Evolutionary conservation across 164 flowering plant species (phyloP).

Genomic region (Paratinospora sagittata): DNA sequence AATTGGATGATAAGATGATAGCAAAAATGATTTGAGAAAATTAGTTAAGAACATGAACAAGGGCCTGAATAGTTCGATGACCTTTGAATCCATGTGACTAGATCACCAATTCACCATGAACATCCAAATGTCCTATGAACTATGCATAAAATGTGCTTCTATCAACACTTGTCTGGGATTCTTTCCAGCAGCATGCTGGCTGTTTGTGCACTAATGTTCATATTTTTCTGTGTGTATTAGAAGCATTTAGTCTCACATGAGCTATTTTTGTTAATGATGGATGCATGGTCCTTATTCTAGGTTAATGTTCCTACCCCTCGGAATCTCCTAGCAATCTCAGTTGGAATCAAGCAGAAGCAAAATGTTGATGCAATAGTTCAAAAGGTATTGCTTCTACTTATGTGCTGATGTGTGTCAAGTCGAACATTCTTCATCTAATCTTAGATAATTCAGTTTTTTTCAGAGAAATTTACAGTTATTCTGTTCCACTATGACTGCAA

Average conservation of each 20-base stretch:
- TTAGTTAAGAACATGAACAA: too few relatives aligned
- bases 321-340: constrained; percentile 83
- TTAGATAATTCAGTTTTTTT: constrained; percentile 70
- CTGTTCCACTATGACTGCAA: constrained; percentile 94
- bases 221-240: not conserved
- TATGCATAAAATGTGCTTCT: too few relatives aligned
- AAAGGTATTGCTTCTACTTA: constrained; percentile 50
- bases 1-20: not conserved
- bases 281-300: constrained; percentile 26
- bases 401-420: not conserved
- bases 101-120: too few relatives aligned
- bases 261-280: constrained; percentile 7
- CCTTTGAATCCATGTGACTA: too few relatives aligned
- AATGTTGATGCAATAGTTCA: constrained; percentile 72
- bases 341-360: constrained; percentile 72
- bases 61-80: too few relatives aligned
- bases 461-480: constrained; percentile 79
- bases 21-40: too few relatives aligned
- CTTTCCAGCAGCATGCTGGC: too few relatives aligned
- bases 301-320: constrained; percentile 28
- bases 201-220: too few relatives aligned
- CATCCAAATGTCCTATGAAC: too few relatives aligned
- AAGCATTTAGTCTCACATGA: not conserved
- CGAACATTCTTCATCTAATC: constrained; percentile 28
- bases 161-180: too few relatives aligned